phyloP scores from a whole-genome alignment of 2,329 filamentous ascomycete species.

The Ophiocordyceps unilateralis region DNA sequence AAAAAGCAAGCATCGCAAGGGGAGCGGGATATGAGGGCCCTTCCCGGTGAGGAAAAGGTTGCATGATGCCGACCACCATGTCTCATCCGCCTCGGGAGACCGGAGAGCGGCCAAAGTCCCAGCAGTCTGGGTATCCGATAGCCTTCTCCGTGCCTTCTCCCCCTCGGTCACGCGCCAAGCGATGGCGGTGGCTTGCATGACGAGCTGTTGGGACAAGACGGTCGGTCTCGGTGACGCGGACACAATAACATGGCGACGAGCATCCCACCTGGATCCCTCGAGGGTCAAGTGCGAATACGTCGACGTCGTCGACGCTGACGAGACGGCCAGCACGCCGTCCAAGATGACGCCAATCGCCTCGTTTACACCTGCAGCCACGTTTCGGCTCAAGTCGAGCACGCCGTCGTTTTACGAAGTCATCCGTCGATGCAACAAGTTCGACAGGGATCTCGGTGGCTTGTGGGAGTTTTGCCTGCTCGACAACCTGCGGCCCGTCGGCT shows the following conservation, averaged over 20 bases:
- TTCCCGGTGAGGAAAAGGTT: neutral
- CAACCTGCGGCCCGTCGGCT: slow-evolving; percentile 8
- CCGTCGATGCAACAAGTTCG: slow-evolving; percentile 10
- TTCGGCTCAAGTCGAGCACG: slow-evolving; percentile 2
- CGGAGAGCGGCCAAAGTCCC: neutral
- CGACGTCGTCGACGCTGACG: too few species aligned
- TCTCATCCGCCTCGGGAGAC: neutral
- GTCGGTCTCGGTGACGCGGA: neutral
- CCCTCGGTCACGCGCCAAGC: neutral
- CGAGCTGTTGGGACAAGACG: neutral
- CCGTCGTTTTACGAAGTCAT: slow-evolving; percentile 8
- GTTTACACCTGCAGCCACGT: neutral
- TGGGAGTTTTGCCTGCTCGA: slow-evolving; percentile 9
- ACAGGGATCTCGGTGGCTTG: slow-evolving; percentile 5
- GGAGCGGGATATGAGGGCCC: neutral
- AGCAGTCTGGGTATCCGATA: slow-evolving; percentile 1
- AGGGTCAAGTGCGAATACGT: neutral
- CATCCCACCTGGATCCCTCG: neutral
- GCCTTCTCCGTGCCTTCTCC: neutral
- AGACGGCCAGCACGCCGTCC: too few species aligned
- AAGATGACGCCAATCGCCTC: neutral
- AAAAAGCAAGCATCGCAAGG: slow-evolving; percentile 2
- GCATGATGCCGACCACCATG: slow-evolving; percentile 1
- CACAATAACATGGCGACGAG: neutral
- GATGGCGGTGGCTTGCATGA: slow-evolving; percentile 2